Evolutionary conservation across 106 monocot species (phyloP), one percentile per base, ranked within the genome.

Genomic region (Allium fistulosum): DNA sequence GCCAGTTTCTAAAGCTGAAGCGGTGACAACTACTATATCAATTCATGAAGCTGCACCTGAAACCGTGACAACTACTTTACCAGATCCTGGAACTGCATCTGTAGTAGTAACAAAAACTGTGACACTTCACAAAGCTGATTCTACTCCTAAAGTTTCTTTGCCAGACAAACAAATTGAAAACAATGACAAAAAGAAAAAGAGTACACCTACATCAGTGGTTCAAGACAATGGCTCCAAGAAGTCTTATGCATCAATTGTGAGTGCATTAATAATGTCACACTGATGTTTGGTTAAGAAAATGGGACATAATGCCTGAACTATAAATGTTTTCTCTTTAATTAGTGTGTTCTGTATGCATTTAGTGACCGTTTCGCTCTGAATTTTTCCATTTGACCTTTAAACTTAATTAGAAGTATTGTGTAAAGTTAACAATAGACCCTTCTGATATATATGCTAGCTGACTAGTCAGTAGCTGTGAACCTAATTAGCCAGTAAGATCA

Each of bases 181-280:
- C 58, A 48, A 62, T 68, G 59, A 26, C 10, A 63, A 65, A 57
- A 46, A 53, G 37, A 48, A 69, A 60, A 22, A 26, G 12, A 69
- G 65, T 16, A 49, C 26, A 61, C 17, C 64, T 76, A 47, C 49
- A 51, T 10, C 72, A 53, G 49, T 65, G 12, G 53, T 62, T 69
- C 77, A 78, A 66, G 75, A 85, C 26, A 71, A 78, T 64, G 75
- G 17, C 0, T 77, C 79, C 37, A 91, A 87, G 72, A 87, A 82
- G 75, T 87, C 91, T 67, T 91, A 91, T 82, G 83, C 83, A 57
- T 83, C 83, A 56, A 83, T 83, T 59, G 83, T 83, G 69, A 76
- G 79, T 79, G 37, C 11, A 67, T 49, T 3, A 1, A 1, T 16
- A 53, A 46, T 52, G 1, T 27, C 11, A 14, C 11, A 49, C 18